Conservation (phyloP, 148 eudicot genomes). For the Rhododendron williamsianum region DNA sequence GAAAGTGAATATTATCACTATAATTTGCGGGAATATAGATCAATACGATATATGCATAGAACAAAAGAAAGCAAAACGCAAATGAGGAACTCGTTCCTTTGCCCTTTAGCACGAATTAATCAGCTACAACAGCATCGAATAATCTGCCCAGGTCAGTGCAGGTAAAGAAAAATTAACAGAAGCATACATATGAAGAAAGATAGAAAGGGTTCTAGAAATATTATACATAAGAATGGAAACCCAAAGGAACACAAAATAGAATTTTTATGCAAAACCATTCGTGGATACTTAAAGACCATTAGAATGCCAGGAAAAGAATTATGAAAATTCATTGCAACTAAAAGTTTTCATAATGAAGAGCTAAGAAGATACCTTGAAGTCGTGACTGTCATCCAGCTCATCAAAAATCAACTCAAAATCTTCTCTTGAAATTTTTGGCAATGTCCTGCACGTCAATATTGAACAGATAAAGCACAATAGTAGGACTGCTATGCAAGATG, state of each 20-base stretch:
- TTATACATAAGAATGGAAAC: not conserved
- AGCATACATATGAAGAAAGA: not conserved
- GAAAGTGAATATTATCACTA: not conserved
- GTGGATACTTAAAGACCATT: not conserved
- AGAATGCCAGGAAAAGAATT: not conserved
- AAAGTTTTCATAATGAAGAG: not conserved
- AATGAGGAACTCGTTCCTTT: not conserved
- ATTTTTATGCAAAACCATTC: not conserved
- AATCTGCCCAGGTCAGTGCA: not conserved
- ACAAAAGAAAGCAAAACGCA: not conserved
- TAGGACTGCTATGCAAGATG: not conserved
- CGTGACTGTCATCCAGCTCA: constrained; percentile 82
- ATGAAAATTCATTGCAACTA: not conserved
- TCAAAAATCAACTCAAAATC: constrained; percentile 82
- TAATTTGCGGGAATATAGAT: too few relatives aligned
- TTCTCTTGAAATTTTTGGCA: constrained; percentile 79
- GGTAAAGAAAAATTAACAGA: not conserved
- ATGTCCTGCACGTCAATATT: constrained; percentile 40
- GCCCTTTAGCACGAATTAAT: not conserved
- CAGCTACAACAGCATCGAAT: not conserved
- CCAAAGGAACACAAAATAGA: not conserved
- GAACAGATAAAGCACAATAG: constrained; percentile 6
- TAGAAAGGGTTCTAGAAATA: not conserved
- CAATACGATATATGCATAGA: not conserved
- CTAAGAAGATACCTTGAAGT: constrained; percentile 55